These are phyloP conservation scores for Mycena leptocephala DNA, from an alignment of 768 basidiomycete species.

Conservation along the genomic window DNA sequence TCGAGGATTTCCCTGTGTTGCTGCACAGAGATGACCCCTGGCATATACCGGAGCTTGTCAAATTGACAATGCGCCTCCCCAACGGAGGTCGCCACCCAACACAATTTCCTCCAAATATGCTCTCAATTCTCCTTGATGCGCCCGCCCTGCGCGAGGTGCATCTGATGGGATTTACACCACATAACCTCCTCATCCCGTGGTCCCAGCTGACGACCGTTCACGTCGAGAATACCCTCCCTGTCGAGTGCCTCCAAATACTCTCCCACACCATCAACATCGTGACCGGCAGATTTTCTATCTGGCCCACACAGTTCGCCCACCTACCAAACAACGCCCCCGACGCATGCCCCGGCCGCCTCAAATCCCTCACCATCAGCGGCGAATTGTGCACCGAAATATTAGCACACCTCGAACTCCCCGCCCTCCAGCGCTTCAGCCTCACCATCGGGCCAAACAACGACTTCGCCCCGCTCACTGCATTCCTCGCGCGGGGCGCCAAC, in stretches of 20 bases:
- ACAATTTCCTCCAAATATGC: not conserved
- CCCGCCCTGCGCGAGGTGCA: constrained; percentile 29
- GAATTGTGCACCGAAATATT: constrained; percentile 18
- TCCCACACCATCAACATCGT: not conserved
- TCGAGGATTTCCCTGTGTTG: constrained; percentile 17
- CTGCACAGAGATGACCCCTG: constrained; percentile 22
- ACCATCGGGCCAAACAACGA: constrained; percentile 4
- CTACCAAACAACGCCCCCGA: not conserved
- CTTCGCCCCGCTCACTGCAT: constrained; percentile 10
- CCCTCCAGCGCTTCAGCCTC: constrained; percentile 9
- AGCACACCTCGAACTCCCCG: constrained; percentile 15
- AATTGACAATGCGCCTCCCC: constrained; percentile 20
- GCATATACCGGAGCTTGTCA: constrained; percentile 27
- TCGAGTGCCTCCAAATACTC: constrained; percentile 26
- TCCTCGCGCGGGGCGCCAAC: constrained; percentile 7
- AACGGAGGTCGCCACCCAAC: constrained; percentile 13
- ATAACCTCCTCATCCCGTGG: constrained; percentile 26
- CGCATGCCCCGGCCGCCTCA: constrained; percentile 4
- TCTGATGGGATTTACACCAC: constrained; percentile 32
- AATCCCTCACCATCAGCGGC: constrained; percentile 17
- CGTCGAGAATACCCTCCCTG: constrained; percentile 25
- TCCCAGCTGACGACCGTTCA: constrained; percentile 22
- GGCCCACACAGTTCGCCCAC: constrained; percentile 2
- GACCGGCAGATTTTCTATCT: constrained; percentile 20
- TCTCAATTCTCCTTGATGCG: constrained; percentile 18